phyloP scores from a whole-genome alignment of 257 asterid genomes.

The Knoxia roxburghii region DNA sequence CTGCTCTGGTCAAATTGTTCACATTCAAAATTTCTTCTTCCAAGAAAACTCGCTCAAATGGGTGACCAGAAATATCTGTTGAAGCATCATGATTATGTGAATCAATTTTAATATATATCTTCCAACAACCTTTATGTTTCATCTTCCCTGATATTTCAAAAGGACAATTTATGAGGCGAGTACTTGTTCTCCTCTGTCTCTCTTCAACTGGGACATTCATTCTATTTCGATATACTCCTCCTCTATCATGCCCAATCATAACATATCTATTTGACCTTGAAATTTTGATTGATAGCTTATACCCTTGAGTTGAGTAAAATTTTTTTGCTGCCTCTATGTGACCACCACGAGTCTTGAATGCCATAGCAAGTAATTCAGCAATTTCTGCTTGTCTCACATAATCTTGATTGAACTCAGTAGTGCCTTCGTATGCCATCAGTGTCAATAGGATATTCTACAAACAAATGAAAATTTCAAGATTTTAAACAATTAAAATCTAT shows the following conservation, averaged over 20 bases:
- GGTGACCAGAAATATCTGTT: not conserved
- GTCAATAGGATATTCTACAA: not conserved
- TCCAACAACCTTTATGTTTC: not conserved
- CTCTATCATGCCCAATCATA: not conserved
- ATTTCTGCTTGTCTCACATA: not conserved
- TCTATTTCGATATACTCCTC: not conserved
- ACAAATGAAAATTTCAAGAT: no score
- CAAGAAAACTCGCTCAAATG: not conserved
- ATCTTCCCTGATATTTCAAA: not conserved
- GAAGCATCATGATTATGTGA: constrained; percentile 2
- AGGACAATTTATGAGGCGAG: constrained; percentile 1
- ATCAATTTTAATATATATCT: not conserved
- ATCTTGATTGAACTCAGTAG: no score
- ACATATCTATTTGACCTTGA: not conserved
- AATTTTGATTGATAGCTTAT: not conserved
- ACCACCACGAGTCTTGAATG: not conserved
- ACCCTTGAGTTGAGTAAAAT: not conserved
- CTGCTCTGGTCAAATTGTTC: not conserved
- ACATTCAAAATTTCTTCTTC: not conserved
- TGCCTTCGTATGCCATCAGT: not conserved
- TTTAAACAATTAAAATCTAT: no score
- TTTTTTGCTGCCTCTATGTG: not conserved
- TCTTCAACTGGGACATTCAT: not conserved
- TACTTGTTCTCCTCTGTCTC: not conserved
- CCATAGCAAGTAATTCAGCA: no score